A percentile compares a stretch with the other conserved stretches of the same genome.
Evolutionary conservation across 2,329 filamentous ascomycete genomes (phyloP).

Genomic region (Paracamarosporium sp.): DNA sequence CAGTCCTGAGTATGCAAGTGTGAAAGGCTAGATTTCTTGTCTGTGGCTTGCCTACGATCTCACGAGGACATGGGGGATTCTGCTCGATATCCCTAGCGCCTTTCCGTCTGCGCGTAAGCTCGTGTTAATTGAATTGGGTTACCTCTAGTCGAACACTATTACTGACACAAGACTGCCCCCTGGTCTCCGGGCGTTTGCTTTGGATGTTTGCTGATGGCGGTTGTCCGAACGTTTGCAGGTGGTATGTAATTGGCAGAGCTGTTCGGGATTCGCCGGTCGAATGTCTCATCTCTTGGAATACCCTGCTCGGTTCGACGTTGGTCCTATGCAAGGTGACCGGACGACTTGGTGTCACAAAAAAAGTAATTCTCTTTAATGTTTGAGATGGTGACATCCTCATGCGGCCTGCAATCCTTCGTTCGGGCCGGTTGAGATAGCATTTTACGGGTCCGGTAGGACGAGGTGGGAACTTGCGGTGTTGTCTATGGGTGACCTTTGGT

Average conservation of each 20-base stretch:
- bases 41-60: no score
- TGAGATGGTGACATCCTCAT: not conserved
- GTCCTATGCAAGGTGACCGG: not conserved
- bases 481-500: no score
- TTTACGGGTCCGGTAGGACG: not conserved
- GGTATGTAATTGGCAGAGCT: not conserved
- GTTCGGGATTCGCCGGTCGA: not conserved
- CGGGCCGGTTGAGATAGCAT: not conserved
- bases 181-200: not conserved
- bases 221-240: not conserved
- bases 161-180: not conserved
- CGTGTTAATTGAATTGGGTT: no score
- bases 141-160: no score
- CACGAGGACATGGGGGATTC: no score
- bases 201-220: no score
- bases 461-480: no score
- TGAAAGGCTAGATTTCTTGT: no score
- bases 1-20: not conserved
- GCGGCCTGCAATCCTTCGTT: not conserved
- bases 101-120: no score
- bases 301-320: not conserved
- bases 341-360: not conserved
- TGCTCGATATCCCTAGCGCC: no score
- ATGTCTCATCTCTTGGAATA: not conserved
- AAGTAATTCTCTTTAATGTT: not conserved